These are phyloP conservation scores for Trifolium repens DNA, from an alignment of 306 rosid species.

Conservation along the genomic window DNA sequence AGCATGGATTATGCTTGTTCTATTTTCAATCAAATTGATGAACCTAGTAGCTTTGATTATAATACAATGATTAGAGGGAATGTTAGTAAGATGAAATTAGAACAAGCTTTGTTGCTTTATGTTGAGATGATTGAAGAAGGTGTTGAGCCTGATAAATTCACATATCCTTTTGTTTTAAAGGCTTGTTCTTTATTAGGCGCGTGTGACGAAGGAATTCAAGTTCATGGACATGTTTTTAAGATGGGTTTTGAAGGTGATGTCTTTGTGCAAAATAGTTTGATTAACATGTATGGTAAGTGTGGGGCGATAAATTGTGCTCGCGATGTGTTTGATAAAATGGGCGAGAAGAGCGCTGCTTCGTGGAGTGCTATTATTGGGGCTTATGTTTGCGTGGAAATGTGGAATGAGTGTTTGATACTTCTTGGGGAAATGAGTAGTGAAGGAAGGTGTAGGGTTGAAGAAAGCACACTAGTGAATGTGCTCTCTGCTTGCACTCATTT, in stretches of 20 bases:
- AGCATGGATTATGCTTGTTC: slow-evolving; percentile 93
- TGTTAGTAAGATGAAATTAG: slow-evolving; percentile 55
- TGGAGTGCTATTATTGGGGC: slow-evolving; percentile 90
- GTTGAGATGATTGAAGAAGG: slow-evolving; percentile 67
- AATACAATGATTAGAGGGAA: slow-evolving; percentile 76
- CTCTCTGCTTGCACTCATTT: slow-evolving; percentile 85
- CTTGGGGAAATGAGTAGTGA: slow-evolving; percentile 68
- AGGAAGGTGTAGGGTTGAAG: slow-evolving; percentile 73
- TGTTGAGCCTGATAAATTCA: slow-evolving; percentile 71
- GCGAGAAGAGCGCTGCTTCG: slow-evolving; percentile 70
- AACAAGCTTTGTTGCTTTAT: slow-evolving; percentile 60
- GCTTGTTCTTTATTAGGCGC: slow-evolving; percentile 64
- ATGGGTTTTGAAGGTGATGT: slow-evolving; percentile 65
- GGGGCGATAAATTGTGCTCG: slow-evolving; percentile 49
- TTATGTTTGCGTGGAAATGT: slow-evolving; percentile 65
- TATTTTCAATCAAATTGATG: slow-evolving; percentile 66
- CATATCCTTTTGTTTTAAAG: slow-evolving; percentile 74
- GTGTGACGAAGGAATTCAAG: slow-evolving; percentile 61
- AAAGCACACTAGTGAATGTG: slow-evolving; percentile 71
- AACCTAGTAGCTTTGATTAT: slow-evolving; percentile 71
- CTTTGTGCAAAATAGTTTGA: slow-evolving; percentile 80
- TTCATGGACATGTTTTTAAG: slow-evolving; percentile 74
- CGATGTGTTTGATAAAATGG: slow-evolving; percentile 58
- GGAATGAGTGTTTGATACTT: slow-evolving; percentile 72
- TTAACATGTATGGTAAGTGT: slow-evolving; percentile 80